Base-by-base conservation (phyloP, 2,329 filamentous ascomycete genomes). In the Stemphylium beticola region DNA sequence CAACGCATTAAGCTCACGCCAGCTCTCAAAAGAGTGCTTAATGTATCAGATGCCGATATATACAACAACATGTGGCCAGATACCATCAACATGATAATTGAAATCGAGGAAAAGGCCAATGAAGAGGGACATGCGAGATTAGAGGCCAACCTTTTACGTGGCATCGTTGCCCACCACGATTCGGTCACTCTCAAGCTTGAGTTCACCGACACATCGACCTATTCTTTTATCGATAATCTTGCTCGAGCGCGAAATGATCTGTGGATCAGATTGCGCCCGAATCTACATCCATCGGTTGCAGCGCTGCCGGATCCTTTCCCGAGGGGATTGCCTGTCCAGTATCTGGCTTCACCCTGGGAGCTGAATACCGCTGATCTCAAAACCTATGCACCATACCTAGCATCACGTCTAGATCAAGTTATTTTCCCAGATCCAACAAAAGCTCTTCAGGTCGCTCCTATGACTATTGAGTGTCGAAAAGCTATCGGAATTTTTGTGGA, bases 401-500 rank as follows among this genome's bases (percentile, higher is more conserved):
- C 62, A 22, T 56, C 57, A 5, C 67, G 72, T 4, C 61, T 64
- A 2, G 38, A 58, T 12, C 41, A 37, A 1, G 45, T 58, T 3
- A 42, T 74, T 2, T 74, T 71, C 15, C 57, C 63, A 3, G 42
- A 63, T 1, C 49, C 67, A 24, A 42, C 6, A 8, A 41, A n/a
- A 4, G 69, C 65, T 8, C 52, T 72, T 0, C 45, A 55, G 4
- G 44, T 55, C 4, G 15, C 66, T n/a, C 59, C 69, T 3, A 24
- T 47, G 3, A 67, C 70, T 15, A 48, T 68, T 15, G 69, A 73
- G 2, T 60, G 42, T 0, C 43, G 40, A 15, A 34, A 57, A 10
- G 68, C 73, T 5, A 71, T 75, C 20, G 74, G 72, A 4, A 15
- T 44, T 0, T 76, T 75, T 39, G 58, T 76, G 2, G 74, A 78